These are phyloP conservation scores for Blepharisma undulans DNA, from an alignment of 169 alveolate genomes.

Conservation along the genomic window DNA sequence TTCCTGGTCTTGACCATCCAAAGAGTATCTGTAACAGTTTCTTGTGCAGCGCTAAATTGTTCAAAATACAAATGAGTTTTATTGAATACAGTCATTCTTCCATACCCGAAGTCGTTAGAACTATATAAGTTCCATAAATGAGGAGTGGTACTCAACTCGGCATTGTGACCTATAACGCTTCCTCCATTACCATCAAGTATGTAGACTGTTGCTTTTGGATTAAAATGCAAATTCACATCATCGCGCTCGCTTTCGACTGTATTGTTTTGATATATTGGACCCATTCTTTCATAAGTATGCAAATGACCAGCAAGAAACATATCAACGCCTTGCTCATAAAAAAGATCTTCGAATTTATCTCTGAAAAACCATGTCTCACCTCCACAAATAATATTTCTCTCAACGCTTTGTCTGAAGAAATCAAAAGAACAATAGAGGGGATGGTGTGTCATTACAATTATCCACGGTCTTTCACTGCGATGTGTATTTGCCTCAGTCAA, in stretches of 20 bases:
- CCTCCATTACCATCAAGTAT: constrained; percentile 29
- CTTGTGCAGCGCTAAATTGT: neutral
- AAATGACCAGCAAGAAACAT: constrained; percentile 20
- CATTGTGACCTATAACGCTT: neutral
- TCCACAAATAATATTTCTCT: constrained; percentile 7
- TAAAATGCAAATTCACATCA: neutral
- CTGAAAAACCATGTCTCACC: neutral
- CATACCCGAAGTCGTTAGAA: constrained; percentile 10
- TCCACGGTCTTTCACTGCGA: neutral
- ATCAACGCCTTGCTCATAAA: constrained; percentile 34
- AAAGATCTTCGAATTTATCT: constrained; percentile 3
- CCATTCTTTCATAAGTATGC: constrained; percentile 25
- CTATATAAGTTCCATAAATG: neutral
- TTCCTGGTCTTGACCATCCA: neutral
- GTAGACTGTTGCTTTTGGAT: neutral
- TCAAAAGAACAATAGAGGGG: constrained; percentile 19
- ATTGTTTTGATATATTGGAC: neutral
- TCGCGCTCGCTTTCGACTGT: neutral
- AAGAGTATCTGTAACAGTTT: neutral
- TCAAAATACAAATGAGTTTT: constrained; percentile 21
- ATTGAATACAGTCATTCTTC: constrained; percentile 25
- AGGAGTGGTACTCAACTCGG: constrained; percentile 4
- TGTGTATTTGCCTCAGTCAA: neutral
- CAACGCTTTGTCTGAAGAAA: neutral
- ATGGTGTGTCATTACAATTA: constrained; percentile 3